Evolutionary conservation across 768 basidiomycete species (phyloP), one percentile per base, ranked within the genome.

Genomic region (Lactarius quietus): DNA sequence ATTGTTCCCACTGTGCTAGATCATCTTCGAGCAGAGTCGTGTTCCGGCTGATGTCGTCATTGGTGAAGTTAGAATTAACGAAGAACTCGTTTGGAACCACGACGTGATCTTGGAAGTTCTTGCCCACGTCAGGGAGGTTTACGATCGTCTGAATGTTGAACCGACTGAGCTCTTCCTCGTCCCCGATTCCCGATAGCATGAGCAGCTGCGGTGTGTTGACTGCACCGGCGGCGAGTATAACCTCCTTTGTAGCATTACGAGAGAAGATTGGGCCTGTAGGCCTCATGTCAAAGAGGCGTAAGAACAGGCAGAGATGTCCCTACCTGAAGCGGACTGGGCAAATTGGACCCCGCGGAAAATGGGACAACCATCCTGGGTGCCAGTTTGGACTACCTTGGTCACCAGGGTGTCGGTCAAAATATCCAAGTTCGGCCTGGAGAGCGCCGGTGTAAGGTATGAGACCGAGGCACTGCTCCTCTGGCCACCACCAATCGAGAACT

Each of bases 121-220:
- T 65, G 17, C 76, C 76, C 20, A 76, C 74, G 10, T 66, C 70
- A 6, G 74, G 72, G 31, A 71, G 62, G 57, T 74, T 59, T 14
- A 70, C 55, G 23, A 74, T 31, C n/a, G 68, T 29, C 14, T 38
- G 20, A 45, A 77, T 70, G 5, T 68, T 70, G 36, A 72, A 58
- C 14, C 60, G 23, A 12, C 54, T 20, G 58, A 77, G 72, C 12
- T 66, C 36, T 7, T 52, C 28, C 5, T 58, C 23, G n/a, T 70
- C 63, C 1, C 76, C 76, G 53, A 77, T 70, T 18, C 76, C 76
- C 8, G 73, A 74, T 38, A 74, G 69, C 56, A 73, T 53, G 26
- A 77, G 65, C 3, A 77, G 55, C 38, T 75, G 67, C 12, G 68
- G 65, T 1, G 67, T 59, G 36, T 51, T 59, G 56, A 71, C 64